Evolutionary conservation across 1,284 basidiomycete species (phyloP), one percentile per base, ranked within the genome.

Genomic region (Tylopilus sp.): DNA sequence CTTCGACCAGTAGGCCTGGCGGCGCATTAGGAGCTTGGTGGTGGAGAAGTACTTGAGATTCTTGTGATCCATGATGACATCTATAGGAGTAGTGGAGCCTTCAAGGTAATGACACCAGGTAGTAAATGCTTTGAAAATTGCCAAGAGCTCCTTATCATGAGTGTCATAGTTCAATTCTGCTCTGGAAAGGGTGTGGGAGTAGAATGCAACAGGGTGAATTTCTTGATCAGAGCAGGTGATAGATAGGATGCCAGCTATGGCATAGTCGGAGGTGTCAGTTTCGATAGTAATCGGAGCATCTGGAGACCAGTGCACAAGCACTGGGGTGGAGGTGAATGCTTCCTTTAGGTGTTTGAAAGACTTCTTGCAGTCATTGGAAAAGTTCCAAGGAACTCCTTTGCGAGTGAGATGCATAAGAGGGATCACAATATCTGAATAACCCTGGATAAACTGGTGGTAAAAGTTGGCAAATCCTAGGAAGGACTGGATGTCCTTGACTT

Each of bases 401-500:
- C 41, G 21, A 42, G 41, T 42, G 17, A 42, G 41, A 16, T 21
- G 42, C 29, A 50, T 64, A 1, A 67, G n/a, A 0, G 37, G 55
- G 17, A 62, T 10, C 3, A 67, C 50, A 39, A 67, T 54, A 3
- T 45, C 21, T 0, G 19, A 58, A 29, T 58, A 58, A 17, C n/a
- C 17, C 14, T 27, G 14, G 8, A 67, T 67, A 31, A 67, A 67
- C 1, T 14, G 16, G 1, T 5, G 3, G n/a, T 67, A 67, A 29
- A 64, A 64, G 6, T 62, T 62, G 9, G 53, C 21, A 25, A 66
- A 66, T 2, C 53, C 35, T 23, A 66, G 42, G n/a, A 63, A 64
- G 21, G 53, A 68, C 6, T 67, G 45, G 21, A 70, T 62, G 19
- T 70, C 39, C 52, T 68, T 66, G 29, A 68, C 39, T 8, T 65